Conservation (phyloP, 495 filamentous ascomycete genomes). For the Penicillium paradoxum region DNA sequence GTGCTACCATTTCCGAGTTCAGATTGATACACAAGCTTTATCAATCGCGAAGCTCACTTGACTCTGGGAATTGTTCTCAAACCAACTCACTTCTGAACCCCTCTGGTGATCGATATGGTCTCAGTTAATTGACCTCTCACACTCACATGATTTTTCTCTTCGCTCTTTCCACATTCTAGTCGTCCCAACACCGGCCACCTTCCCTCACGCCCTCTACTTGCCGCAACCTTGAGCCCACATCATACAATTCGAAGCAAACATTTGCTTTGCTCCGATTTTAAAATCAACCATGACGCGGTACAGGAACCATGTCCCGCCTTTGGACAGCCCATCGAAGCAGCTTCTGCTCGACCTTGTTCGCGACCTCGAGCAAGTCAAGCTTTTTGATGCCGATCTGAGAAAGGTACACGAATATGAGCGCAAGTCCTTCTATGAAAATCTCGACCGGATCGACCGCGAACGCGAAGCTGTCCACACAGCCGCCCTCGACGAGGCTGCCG, state of each 20-base stretch:
- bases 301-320: conserved; percentile 22
- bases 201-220: not conserved
- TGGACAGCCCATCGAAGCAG: conserved; percentile 43
- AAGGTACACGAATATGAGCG: conserved; percentile 42
- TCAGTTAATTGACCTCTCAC: not conserved
- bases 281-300: not conserved
- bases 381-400: conserved; percentile 39
- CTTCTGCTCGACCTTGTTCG: conserved; percentile 43
- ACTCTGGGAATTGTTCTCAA: not conserved
- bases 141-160: not conserved
- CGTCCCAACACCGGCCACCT: not conserved
- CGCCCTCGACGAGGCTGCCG: conserved; percentile 58
- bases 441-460: conserved; percentile 43
- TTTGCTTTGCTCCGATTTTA: not conserved
- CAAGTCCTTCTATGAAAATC: conserved; percentile 39
- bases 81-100: not conserved
- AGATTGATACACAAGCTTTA: not conserved
- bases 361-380: conserved; percentile 35
- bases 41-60: not conserved
- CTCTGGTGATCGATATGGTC: not conserved
- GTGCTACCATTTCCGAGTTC: not conserved
- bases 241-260: not conserved
- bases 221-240: not conserved
- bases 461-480: conserved; percentile 48
- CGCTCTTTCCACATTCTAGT: not conserved